Base-by-base conservation (phyloP, 139 green algal species). In the Auxenochlorella protothecoides region DNA sequence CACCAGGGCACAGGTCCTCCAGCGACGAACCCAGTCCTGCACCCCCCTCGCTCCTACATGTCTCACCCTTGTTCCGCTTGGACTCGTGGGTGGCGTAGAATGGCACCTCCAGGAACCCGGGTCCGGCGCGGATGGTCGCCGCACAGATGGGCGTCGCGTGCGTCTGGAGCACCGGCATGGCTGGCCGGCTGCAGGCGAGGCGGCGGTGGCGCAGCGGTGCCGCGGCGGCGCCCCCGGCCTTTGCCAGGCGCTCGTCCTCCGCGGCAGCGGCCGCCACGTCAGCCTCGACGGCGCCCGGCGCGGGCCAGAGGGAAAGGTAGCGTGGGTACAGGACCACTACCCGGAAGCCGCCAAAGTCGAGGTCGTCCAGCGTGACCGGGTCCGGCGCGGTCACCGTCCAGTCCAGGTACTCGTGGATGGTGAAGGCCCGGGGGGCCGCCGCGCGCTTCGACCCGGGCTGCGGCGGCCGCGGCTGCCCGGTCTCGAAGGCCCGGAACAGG, bases 391-490 rank as follows among this genome's bases (percentile, higher is more conserved):
- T 94, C 9, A 96, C 85, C 4, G 92, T 97, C 92, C 92, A 97
- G 78, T 96, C 89, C 15, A 97, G 83, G 80, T 96, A 97, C 75
- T 97, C 91, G 73, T 97, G 92, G 55, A 97, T 97, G 67, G 92
- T 97, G 68, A 86, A 78, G 12, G 85, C 83, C 13, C 91, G 83
- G 5, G 89, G 85, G 53, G 79, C 80, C 0, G 77, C 80, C n/a
- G 86, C 81, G 54, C 85, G 84, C 27, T 90, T 85, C 10, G 73
- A 88, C 11, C 68, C 82, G 51, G 78, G 80, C 57, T 77, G 74
- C 14, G 84, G 82, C 68, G 82, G 82, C 4, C 80, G 80, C 55
- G 83, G 85, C 73, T 96, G 89, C 13, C 90, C 90, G 5, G 86
- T 86, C 78, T 96, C 90, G 74, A 96, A 96, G 6, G 90, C 90